Conservation (phyloP, 2,329 filamentous ascomycete genomes). For the Blastomyces emzantsi region DNA sequence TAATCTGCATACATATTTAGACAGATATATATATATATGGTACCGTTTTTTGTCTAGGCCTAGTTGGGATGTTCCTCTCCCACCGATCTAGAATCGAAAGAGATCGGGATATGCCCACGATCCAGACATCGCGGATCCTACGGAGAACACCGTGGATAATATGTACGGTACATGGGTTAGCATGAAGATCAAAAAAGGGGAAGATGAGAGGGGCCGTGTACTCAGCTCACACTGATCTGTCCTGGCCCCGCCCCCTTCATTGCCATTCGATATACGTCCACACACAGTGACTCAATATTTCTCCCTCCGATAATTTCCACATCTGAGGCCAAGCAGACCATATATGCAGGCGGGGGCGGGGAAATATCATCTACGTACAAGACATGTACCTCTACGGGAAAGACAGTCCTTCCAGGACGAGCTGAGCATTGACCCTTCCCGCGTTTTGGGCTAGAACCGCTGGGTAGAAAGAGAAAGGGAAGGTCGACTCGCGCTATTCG, state of each 20-base stretch:
- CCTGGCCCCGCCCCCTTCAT: background rate
- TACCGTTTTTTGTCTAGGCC: background rate
- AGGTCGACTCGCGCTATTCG: background rate
- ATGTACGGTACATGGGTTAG: background rate
- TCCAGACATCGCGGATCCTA: background rate
- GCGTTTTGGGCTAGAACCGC: background rate
- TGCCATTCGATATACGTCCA: background rate
- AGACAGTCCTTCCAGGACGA: background rate
- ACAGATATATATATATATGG: background rate
- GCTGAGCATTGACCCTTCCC: background rate
- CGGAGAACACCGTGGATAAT: background rate
- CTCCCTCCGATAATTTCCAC: background rate
- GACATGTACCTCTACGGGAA: background rate
- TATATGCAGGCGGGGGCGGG: background rate
- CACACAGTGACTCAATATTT: background rate
- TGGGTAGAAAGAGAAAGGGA: background rate
- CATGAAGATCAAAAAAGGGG: background rate
- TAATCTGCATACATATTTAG: no score
- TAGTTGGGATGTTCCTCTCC: background rate
- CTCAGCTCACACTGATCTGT: background rate
- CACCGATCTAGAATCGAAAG: background rate
- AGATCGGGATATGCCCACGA: background rate
- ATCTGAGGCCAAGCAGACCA: background rate
- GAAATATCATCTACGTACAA: background rate
- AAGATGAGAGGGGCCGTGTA: background rate